A percentile compares a stretch with the other conserved stretches of the same genome.
Conservation (phyloP, 2,329 filamentous ascomycete genomes). For the Penicillium sp. region DNA sequence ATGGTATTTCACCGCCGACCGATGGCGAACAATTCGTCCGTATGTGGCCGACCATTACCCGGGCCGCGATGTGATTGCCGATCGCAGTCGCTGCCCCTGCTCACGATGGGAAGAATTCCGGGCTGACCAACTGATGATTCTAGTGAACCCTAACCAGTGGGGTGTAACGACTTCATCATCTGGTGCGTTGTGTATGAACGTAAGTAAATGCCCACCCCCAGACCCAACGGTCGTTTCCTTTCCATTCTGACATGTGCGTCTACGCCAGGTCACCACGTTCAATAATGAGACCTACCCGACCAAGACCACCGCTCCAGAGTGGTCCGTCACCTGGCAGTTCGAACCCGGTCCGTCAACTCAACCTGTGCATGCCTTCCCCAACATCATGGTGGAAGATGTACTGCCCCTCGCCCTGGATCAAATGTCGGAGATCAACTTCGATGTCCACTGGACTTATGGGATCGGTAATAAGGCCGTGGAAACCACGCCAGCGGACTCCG, state of each 20-base stretch:
- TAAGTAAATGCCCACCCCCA: conserved; percentile 42
- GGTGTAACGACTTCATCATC: conserved; percentile 40
- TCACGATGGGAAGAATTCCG: too few relatives aligned
- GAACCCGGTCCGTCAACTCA: conserved; percentile 40
- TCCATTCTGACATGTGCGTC: not conserved
- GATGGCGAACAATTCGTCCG: conserved; percentile 49
- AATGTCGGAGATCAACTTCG: conserved; percentile 44
- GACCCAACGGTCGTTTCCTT: not conserved
- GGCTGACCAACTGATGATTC: conserved; percentile 3
- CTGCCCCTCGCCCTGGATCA: conserved; percentile 46
- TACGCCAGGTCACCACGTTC: conserved; percentile 46
- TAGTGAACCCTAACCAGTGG: conserved; percentile 59
- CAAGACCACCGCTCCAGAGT: conserved; percentile 48
- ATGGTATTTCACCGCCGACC: conserved; percentile 48
- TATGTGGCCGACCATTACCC: conserved; percentile 42
- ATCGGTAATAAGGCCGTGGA: conserved; percentile 43
- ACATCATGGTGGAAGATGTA: conserved; percentile 49
- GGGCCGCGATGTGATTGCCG: too few relatives aligned
- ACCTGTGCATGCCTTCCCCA: conserved; percentile 57
- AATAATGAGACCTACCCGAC: conserved; percentile 53
- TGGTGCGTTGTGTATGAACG: conserved; percentile 53
- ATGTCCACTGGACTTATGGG: conserved; percentile 53
- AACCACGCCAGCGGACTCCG: conserved; percentile 35
- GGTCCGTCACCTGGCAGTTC: conserved; percentile 56
- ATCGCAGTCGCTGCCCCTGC: too few relatives aligned